Base-by-base conservation (phyloP, 108 stramenopile species). In the Nitzschia sp. region DNA sequence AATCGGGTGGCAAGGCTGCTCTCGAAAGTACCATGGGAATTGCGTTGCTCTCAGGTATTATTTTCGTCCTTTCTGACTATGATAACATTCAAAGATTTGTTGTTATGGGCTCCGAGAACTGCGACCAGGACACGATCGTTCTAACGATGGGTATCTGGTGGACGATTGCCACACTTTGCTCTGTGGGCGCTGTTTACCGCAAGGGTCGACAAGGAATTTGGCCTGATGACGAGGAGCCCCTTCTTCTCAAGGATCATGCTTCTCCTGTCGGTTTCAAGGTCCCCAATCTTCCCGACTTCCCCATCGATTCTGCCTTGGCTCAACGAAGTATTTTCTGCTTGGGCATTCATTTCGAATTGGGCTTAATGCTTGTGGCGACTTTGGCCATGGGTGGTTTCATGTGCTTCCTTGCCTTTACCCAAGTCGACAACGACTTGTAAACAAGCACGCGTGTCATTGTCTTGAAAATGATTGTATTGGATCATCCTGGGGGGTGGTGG, bases 281-380 rank as follows among this genome's bases (percentile, higher is more conserved):
- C 15, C 89, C 89, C 22, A 81, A 83, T 46, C 81, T 90, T 46
- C 89, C 89, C 45, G 76, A 82, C 32, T 86, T 76, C 57, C 57
- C 58, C 2, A 76, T 90, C 21, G 83, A 90, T 60, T 82, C 86
- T 22, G 61, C 61, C 6, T 62, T 72, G 27, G 68, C 67, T n/a
- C 45, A 63, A 5, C 50, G 80, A 50, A 81, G 81, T 25, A 25
- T 70, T 9, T 30, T 53, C 17, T 70, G 64, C 16, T 50, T 68
- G 21, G 70, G 53, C 50, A 41, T 70, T 31, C 73, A 56, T 45
- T 19, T 50, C 6, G 71, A 74, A 47, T 72, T 79, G 38, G 50
- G 58, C 28, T 2, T 77, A 22, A 80, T 75, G 13, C 31, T 80
- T 31, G 28, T 77, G 21, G 33, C 77, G 15, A 68, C 75, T 9